phyloP scores from a whole-genome alignment of 805 yeast species.

The Candida ficus region DNA sequence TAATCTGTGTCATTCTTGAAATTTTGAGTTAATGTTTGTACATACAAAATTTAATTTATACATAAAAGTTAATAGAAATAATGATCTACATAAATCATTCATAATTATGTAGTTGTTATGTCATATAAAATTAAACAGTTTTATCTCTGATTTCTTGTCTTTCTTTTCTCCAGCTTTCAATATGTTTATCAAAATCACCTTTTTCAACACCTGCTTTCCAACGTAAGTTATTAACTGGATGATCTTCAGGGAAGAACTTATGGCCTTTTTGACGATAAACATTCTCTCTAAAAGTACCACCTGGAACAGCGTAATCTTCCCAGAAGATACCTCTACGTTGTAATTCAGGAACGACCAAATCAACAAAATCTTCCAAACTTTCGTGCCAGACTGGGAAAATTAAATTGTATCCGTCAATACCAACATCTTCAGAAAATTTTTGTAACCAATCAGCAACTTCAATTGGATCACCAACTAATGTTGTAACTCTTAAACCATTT shows the following conservation, averaged over 20 bases:
- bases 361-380: conserved; percentile 33
- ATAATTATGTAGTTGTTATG: too few relatives aligned
- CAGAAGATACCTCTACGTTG: conserved; percentile 31
- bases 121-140: too few relatives aligned
- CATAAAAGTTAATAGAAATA: too few relatives aligned
- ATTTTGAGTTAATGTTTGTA: conserved; percentile 2
- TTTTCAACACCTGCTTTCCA: conserved; percentile 12
- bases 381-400: conserved; percentile 34
- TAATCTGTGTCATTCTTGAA: conserved; percentile 20
- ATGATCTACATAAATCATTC: too few relatives aligned
- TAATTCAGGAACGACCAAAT: conserved; percentile 32
- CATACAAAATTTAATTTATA: background rate
- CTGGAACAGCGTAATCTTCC: conserved; percentile 33
- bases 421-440: conserved; percentile 33
- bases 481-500: too few relatives aligned
- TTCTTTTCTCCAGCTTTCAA: conserved; percentile 1
- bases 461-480: too few relatives aligned
- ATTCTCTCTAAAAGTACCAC: conserved; percentile 35
- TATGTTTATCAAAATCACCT: conserved; percentile 21
- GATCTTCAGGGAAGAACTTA: conserved; percentile 14
- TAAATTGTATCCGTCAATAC: conserved; percentile 40
- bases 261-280: conserved; percentile 26
- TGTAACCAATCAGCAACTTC: conserved; percentile 36
- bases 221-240: conserved; percentile 19
- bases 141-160: conserved; percentile 3